phyloP scores from a whole-genome alignment of 345 rosid species.

The Adansonia digitata region DNA sequence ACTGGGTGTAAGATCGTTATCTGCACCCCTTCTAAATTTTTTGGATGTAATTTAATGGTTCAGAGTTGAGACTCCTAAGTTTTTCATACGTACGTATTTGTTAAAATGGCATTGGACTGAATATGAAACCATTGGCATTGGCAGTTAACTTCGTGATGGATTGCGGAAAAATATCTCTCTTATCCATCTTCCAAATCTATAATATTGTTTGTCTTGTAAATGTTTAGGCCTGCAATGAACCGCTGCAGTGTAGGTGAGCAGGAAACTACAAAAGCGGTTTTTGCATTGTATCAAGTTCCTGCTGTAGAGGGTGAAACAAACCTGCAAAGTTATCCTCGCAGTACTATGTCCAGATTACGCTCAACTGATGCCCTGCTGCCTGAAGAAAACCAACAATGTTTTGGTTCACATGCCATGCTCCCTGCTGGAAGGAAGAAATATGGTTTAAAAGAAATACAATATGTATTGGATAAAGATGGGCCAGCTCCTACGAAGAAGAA shows the following conservation, averaged over 20 bases:
- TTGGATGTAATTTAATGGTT: background rate
- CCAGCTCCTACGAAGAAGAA: slow-evolving; percentile 36
- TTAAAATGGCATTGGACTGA: background rate
- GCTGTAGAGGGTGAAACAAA: slow-evolving; percentile 38
- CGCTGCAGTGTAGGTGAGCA: slow-evolving; percentile 67
- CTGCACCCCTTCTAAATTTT: slow-evolving; percentile 1
- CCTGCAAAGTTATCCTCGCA: slow-evolving; percentile 35
- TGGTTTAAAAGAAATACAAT: slow-evolving; percentile 40
- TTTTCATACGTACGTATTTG: background rate
- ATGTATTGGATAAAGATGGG: slow-evolving; percentile 35
- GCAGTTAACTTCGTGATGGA: background rate
- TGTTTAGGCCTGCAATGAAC: slow-evolving; percentile 82
- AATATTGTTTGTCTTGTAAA: slow-evolving; percentile 17
- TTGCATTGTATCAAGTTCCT: slow-evolving; percentile 40
- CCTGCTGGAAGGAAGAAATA: slow-evolving; percentile 52
- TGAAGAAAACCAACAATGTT: slow-evolving; percentile 25
- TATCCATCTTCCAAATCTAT: slow-evolving; percentile 3
- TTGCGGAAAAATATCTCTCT: background rate
- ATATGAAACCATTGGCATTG: background rate
- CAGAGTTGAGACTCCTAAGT: background rate
- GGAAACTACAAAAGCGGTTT: slow-evolving; percentile 68
- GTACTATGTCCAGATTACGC: slow-evolving; percentile 16
- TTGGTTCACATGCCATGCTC: slow-evolving; percentile 24
- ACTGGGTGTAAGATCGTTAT: slow-evolving; percentile 85
- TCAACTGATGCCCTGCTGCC: slow-evolving; percentile 23